A percentile compares a stretch with the other conserved stretches of the same genome.
phyloP scores from a whole-genome alignment of 2,329 filamentous ascomycete species.

The Fusarium sp. region DNA sequence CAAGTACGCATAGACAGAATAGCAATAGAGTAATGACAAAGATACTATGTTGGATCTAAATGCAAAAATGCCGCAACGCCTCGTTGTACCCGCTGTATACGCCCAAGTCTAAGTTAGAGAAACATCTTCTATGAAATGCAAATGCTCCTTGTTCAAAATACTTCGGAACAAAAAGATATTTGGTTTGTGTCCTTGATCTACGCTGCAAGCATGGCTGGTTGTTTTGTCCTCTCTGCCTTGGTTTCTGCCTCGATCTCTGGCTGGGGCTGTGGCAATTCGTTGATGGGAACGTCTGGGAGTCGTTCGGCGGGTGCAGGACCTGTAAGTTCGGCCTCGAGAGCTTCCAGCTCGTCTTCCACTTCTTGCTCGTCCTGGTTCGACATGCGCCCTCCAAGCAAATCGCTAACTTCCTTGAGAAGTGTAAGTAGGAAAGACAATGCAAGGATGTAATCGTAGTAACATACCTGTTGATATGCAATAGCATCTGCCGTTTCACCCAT shows the following conservation, averaged over 20 bases:
- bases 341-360: constrained; percentile 93
- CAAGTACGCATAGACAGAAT: constrained; percentile 70
- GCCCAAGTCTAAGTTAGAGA: constrained; percentile 38
- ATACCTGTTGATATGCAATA: constrained; percentile 87
- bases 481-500: constrained; percentile 94
- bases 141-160: constrained; percentile 26
- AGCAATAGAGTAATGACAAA: constrained; percentile 10
- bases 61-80: constrained; percentile 43
- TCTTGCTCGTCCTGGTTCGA: constrained; percentile 97
- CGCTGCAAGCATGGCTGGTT: constrained; percentile 55
- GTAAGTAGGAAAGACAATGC: constrained; percentile 18
- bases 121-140: constrained; percentile 23
- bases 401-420: constrained; percentile 80
- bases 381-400: constrained; percentile 88
- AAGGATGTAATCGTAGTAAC: constrained; percentile 34
- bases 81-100: constrained; percentile 42
- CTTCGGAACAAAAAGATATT: constrained; percentile 1
- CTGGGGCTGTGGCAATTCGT: constrained; percentile 48
- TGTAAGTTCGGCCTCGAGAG: constrained; percentile 68
- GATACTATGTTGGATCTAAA: constrained; percentile 22
- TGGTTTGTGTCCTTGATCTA: constrained; percentile 11
- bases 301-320: constrained; percentile 30
- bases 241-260: constrained; percentile 30
- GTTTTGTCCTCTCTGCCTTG: constrained; percentile 43
- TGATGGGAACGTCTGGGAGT: constrained; percentile 50